Evolutionary conservation across 768 basidiomycete genomes (phyloP).

Genomic region (Rhodotorula graminis): DNA sequence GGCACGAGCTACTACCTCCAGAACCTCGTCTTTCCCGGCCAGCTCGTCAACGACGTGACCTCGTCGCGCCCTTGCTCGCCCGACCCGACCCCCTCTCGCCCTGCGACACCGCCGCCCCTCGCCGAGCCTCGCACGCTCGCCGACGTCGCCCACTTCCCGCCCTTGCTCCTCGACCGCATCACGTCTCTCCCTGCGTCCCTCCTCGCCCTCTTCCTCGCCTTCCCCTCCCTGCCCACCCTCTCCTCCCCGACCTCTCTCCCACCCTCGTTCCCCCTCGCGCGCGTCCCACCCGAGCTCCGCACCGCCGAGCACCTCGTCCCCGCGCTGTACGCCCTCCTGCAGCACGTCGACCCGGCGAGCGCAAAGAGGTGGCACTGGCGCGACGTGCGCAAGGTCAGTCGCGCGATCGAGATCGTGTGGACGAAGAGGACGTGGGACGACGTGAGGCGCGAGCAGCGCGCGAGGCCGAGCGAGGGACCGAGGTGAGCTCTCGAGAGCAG

Average conservation of each 20-base stretch:
- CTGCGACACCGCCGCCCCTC: constrained; percentile 1
- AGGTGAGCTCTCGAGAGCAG: constrained; percentile 9
- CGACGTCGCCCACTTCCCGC: constrained; percentile 25
- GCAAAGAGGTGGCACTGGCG: constrained; percentile 92
- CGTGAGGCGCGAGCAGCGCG: constrained; percentile 64
- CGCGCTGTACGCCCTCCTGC: constrained; percentile 60
- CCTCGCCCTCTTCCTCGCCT: constrained; percentile 37
- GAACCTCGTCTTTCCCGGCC: constrained; percentile 82
- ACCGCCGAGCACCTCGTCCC: constrained; percentile 20
- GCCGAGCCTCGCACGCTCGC: background rate
- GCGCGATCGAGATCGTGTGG: constrained; percentile 71
- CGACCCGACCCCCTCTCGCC: background rate
- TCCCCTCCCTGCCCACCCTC: constrained; percentile 36
- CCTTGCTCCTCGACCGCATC: constrained; percentile 22
- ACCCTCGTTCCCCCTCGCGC: constrained; percentile 28
- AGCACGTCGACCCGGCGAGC: constrained; percentile 63
- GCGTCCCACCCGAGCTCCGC: constrained; percentile 24
- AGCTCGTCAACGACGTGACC: constrained; percentile 50
- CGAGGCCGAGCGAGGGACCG: constrained; percentile 28
- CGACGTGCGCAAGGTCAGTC: constrained; percentile 82
- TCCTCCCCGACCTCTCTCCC: constrained; percentile 37
- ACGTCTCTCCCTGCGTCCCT: constrained; percentile 34
- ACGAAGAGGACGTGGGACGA: constrained; percentile 63
- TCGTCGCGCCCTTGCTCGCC: background rate
- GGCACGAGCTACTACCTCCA: constrained; percentile 98